Evolutionary conservation across 352 stramenopile species (phyloP).

Genomic region (Phytopythium boreale): DNA sequence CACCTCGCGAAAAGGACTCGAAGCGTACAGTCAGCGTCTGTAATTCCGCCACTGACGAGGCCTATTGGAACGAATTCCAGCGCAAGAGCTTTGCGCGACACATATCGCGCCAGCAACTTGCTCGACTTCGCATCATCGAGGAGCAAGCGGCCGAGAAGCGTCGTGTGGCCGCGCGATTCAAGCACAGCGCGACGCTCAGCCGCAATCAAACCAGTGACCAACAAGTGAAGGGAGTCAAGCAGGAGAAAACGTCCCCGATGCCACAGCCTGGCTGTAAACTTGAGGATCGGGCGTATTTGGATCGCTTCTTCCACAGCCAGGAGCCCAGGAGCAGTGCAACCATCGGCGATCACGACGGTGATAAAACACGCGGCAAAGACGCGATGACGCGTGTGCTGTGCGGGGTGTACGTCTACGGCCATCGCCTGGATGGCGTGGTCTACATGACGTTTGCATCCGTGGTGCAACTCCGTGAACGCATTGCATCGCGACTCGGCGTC

Average conservation of each 20-base stretch:
- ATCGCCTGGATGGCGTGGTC: slow-evolving; percentile 29
- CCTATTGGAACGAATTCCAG: slow-evolving; percentile 46
- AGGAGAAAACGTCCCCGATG: background rate
- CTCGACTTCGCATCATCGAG: slow-evolving; percentile 22
- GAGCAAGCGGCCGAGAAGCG: slow-evolving; percentile 18
- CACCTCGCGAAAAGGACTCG: background rate
- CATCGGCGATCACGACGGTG: background rate
- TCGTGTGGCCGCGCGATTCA: slow-evolving; percentile 22
- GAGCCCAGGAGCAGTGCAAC: background rate
- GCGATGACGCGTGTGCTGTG: slow-evolving; percentile 28
- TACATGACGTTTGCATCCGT: slow-evolving; percentile 53
- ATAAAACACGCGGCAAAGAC: too few relatives aligned
- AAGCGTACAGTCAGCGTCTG: too few relatives aligned
- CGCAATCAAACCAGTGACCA: slow-evolving; percentile 1
- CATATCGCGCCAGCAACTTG: slow-evolving; percentile 49
- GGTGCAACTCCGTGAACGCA: slow-evolving; percentile 33
- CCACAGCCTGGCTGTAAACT: background rate
- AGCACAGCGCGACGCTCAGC: slow-evolving; percentile 5
- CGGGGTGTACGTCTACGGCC: slow-evolving; percentile 49
- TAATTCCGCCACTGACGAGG: background rate
- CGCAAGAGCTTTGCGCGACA: slow-evolving; percentile 53
- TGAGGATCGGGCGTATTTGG: slow-evolving; percentile 20
- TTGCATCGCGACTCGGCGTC: slow-evolving; percentile 24
- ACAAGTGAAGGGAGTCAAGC: background rate
- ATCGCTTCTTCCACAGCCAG: slow-evolving; percentile 17